Base-by-base conservation (phyloP, 306 rosid species). In the Rosa chinensis region DNA sequence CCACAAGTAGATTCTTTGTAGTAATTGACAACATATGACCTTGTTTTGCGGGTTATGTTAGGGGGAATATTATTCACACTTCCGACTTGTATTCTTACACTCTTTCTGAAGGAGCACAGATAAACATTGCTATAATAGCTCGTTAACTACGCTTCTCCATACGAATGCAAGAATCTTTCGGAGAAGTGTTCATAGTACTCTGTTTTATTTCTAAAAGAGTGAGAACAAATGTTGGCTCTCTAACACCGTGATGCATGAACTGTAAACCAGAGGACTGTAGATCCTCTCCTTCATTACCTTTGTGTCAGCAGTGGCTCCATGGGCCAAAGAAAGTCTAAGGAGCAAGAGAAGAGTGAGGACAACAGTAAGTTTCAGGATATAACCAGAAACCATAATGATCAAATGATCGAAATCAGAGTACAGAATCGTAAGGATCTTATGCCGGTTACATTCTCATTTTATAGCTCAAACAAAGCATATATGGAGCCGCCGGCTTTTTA, bases 271-370 rank as follows among this genome's bases (percentile, higher is more conserved):
- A 72, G 21, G 44, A 18, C 28, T 32, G 28, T 37, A 1, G 1
- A 21, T 6, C 39, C 39, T 70, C 28, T 73, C 32, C n/a, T 8
- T 55, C 32, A 10, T 25, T 70, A 89, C 94, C 92, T 88, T 84
- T 5, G 72, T 83, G 61, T 55, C 42, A 8, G 78, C 14, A 84
- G 74, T 73, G 75, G 86, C 86, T 75, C 86, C 92, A 88, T 84
- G 35, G 32, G 77, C 86, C 70, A 81, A 72, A 77, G 83, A 45
- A 77, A 53, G 74, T 75, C 71, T 75, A 69, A 85, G 45, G 79
- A 88, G 79, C 72, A 89, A 43, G 49, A 86, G 79, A 82, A 85
- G 66, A 72, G 68, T 55, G 81, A 78, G n/a, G 79, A 76, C 40
- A 73, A 37, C 70, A 76, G 84, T 11, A 71, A 73, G 73, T 55